Evolutionary conservation across 257 asterid genomes (phyloP).

Genomic region (Forsythia suspensa): DNA sequence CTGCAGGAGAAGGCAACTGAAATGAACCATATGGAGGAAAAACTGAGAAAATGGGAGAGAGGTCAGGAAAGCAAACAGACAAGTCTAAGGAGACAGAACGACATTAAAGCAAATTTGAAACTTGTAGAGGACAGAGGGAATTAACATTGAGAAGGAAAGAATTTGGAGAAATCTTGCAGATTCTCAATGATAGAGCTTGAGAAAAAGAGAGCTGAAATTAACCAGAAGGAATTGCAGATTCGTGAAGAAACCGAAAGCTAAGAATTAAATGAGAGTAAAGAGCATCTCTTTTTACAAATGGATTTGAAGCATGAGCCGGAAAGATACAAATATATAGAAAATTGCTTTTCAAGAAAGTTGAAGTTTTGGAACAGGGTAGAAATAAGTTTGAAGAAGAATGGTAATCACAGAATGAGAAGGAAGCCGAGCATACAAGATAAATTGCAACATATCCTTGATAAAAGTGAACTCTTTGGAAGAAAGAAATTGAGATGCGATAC

Average conservation of each 20-base stretch:
- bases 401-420: background rate
- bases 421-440: background rate
- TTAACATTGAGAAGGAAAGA: background rate
- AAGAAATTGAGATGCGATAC: background rate
- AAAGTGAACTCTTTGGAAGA: background rate
- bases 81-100: background rate
- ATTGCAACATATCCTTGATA: background rate
- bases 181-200: slow-evolving; percentile 1
- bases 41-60: background rate
- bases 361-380: background rate
- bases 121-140: background rate
- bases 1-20: background rate
- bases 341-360: background rate
- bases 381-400: background rate
- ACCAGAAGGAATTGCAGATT: background rate
- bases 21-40: slow-evolving; percentile 3
- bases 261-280: background rate
- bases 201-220: background rate
- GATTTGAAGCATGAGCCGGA: background rate
- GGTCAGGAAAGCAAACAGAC: background rate
- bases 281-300: background rate
- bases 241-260: background rate
- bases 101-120: background rate
- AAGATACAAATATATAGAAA: background rate
- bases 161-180: background rate